phyloP scores from a whole-genome alignment of 331 rosid genomes.

The Spiraea crenata region DNA sequence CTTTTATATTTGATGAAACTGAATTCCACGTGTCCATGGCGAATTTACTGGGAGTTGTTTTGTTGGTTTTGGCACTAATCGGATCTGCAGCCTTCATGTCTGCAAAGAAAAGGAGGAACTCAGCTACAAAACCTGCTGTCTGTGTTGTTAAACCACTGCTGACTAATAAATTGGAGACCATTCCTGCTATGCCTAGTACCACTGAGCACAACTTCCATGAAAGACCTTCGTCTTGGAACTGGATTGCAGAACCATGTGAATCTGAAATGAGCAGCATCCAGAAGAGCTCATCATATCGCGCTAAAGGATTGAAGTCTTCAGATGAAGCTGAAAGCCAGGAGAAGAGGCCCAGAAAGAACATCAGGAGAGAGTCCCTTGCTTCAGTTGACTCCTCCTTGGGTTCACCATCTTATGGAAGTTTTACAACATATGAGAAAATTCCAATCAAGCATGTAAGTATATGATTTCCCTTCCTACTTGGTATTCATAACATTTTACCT shows the following conservation, averaged over 20 bases:
- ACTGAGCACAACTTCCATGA: conserved; percentile 26
- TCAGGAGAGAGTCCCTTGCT: conserved; percentile 70
- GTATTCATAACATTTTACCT: not conserved
- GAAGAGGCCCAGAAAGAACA: conserved; percentile 42
- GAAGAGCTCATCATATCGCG: conserved; percentile 28
- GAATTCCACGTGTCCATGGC: not conserved
- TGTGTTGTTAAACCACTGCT: conserved; percentile 20
- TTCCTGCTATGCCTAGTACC: conserved; percentile 8
- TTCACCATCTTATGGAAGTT: conserved; percentile 74
- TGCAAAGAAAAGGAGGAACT: conserved; percentile 27
- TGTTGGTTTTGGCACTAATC: conserved; percentile 31
- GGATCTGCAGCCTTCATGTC: conserved; percentile 33
- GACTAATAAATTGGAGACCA: conserved; percentile 23
- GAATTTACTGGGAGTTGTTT: conserved; percentile 26
- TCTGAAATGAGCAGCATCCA: conserved; percentile 70
- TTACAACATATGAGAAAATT: conserved; percentile 70
- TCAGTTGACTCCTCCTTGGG: conserved; percentile 52
- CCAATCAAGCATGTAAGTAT: conserved; percentile 49
- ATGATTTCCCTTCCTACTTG: not conserved
- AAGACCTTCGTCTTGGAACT: conserved; percentile 34
- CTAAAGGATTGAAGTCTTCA: conserved; percentile 16
- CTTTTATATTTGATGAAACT: not conserved
- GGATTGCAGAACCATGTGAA: conserved; percentile 49
- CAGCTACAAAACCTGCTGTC: conserved; percentile 16
- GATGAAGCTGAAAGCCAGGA: conserved; percentile 51